Evolutionary conservation across 495 filamentous ascomycete genomes (phyloP).

Genomic region (Daldinia grandis): DNA sequence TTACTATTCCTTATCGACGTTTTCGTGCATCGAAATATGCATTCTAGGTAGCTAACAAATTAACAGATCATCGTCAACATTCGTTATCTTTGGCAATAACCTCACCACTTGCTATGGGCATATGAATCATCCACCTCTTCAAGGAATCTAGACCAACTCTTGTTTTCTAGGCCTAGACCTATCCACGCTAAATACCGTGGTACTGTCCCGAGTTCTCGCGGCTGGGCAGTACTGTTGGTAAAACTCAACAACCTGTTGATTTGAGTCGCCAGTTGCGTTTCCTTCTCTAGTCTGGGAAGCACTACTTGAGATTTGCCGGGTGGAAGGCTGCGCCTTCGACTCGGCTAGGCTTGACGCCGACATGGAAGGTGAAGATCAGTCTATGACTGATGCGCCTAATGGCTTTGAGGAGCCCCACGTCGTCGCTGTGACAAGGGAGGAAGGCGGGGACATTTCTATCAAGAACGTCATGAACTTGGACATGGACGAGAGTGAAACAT

Average conservation of each 20-base stretch:
- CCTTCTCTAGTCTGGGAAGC: background rate
- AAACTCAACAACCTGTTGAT: conserved; percentile 5
- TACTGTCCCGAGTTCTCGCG: background rate
- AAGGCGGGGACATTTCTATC: conserved; percentile 30
- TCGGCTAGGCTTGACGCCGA: conserved; percentile 9
- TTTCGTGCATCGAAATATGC: background rate
- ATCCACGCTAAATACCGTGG: background rate
- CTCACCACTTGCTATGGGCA: background rate
- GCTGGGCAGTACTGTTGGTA: background rate
- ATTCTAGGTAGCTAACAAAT: conserved; percentile 8
- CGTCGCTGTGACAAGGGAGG: conserved; percentile 12
- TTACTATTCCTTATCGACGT: background rate
- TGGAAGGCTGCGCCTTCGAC: background rate
- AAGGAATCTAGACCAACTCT: background rate
- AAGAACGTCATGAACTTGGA: conserved; percentile 43
- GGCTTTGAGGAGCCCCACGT: conserved; percentile 44
- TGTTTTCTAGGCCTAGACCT: background rate
- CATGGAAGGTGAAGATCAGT: conserved; percentile 54
- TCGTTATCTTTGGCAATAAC: background rate
- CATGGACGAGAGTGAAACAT: conserved; percentile 43
- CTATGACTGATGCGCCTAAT: conserved; percentile 51
- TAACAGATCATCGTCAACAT: background rate
- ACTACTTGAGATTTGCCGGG: background rate
- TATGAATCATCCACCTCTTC: background rate
- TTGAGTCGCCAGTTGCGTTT: background rate